Conservation (phyloP, 768 basidiomycete species). For the Pleurotus platypus region DNA sequence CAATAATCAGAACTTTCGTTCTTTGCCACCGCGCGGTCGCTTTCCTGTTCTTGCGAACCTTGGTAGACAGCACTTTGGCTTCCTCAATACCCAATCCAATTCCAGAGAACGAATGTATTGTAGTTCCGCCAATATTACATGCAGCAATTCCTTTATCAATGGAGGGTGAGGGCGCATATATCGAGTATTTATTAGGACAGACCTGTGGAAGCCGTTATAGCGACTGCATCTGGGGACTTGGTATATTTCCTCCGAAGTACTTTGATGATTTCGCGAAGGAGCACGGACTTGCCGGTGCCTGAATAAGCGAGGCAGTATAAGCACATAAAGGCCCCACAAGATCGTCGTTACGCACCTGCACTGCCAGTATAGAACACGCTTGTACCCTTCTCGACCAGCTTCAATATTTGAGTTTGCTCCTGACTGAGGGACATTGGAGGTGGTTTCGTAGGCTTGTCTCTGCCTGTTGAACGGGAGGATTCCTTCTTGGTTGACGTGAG, state of each 20-base stretch:
- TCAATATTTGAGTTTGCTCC: slow-evolving; percentile 84
- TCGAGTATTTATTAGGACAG: slow-evolving; percentile 4
- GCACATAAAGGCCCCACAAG: slow-evolving; percentile 13
- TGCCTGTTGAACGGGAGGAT: slow-evolving; percentile 7
- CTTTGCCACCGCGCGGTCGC: slow-evolving; percentile 75
- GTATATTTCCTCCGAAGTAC: slow-evolving; percentile 53
- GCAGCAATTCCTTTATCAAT: slow-evolving; percentile 75
- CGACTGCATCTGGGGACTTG: slow-evolving; percentile 68
- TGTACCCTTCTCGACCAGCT: slow-evolving; percentile 65
- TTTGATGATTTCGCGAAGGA: slow-evolving; percentile 88
- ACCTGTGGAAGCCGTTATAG: slow-evolving; percentile 95
- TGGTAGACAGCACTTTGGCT: slow-evolving; percentile 57
- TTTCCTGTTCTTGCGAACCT: slow-evolving; percentile 82
- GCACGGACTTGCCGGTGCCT: slow-evolving; percentile 97
- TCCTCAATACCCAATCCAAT: slow-evolving; percentile 79
- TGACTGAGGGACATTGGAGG: slow-evolving; percentile 64
- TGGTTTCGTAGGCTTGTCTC: slow-evolving; percentile 25
- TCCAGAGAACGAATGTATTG: slow-evolving; percentile 94
- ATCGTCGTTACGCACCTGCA: slow-evolving; percentile 62
- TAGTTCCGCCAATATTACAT: slow-evolving; percentile 95
- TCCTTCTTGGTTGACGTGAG: slow-evolving; percentile 8
- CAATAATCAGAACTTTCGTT: slow-evolving; percentile 81
- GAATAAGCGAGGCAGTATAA: background rate
- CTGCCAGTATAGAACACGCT: slow-evolving; percentile 96
- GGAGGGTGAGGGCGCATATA: background rate